These are phyloP conservation scores for Flaveria trinervia DNA, from an alignment of 129 eudicot species.

Conservation along the genomic window DNA sequence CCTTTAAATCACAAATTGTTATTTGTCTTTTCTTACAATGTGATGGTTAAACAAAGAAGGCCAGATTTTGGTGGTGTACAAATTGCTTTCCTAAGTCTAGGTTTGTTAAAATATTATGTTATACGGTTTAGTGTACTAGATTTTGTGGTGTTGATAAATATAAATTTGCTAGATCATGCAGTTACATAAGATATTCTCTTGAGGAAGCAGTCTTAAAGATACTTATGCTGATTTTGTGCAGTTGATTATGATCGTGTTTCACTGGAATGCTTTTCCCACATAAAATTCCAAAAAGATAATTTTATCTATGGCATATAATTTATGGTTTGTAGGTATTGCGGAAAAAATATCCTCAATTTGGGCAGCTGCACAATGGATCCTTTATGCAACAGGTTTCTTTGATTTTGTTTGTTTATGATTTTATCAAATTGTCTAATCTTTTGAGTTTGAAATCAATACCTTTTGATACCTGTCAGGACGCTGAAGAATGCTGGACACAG, in stretches of 20 bases:
- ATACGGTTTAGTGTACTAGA: background rate
- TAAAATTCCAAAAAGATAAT: background rate
- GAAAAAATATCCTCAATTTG: slow-evolving; percentile 95
- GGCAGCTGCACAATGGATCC: slow-evolving; percentile 87
- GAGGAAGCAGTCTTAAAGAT: slow-evolving; percentile 1
- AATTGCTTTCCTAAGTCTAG: background rate
- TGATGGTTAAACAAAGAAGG: background rate
- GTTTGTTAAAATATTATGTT: background rate
- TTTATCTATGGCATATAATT: slow-evolving; percentile 21
- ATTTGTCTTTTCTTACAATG: background rate
- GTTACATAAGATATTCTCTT: background rate
- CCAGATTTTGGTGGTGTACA: slow-evolving; percentile 1
- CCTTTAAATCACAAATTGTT: background rate
- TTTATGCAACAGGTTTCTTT: slow-evolving; percentile 91
- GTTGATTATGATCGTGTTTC: slow-evolving; percentile 20
- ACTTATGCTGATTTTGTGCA: background rate
- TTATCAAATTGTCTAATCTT: slow-evolving; percentile 7
- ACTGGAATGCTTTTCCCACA: background rate
- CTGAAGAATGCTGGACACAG: slow-evolving; percentile 99
- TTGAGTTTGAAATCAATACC: background rate
- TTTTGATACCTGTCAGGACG: slow-evolving; percentile 63
- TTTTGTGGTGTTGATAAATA: slow-evolving; percentile 3
- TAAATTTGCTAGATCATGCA: slow-evolving; percentile 11
- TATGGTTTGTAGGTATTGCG: slow-evolving; percentile 64
- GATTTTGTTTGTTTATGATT: background rate